Conservation (phyloP, 768 basidiomycete species). For the Hemileccinum rubropunctum region DNA sequence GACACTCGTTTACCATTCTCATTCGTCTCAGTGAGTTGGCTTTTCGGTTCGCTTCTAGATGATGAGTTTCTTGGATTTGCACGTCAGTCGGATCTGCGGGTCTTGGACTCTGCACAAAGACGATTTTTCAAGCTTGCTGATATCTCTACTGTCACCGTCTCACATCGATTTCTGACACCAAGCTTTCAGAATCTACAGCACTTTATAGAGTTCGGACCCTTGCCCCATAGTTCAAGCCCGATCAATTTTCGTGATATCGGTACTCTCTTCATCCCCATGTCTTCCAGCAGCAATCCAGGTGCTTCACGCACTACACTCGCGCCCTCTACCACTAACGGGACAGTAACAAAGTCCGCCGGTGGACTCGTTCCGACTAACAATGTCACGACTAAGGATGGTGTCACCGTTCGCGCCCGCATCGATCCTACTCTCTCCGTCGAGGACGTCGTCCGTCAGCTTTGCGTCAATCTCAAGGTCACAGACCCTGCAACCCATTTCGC, state of each 20-base stretch:
- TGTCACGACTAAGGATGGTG: constrained; percentile 72
- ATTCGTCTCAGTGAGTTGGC: constrained; percentile 17
- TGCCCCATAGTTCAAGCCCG: neutral
- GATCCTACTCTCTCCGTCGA: constrained; percentile 81
- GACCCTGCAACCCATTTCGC: constrained; percentile 73
- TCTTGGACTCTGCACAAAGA: constrained; percentile 32
- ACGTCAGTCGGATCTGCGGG: constrained; percentile 55
- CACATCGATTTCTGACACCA: constrained; percentile 5
- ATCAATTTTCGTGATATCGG: neutral
- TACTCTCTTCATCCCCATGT: constrained; percentile 14
- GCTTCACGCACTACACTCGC: constrained; percentile 26
- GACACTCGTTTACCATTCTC: constrained; percentile 2
- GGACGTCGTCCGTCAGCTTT: constrained; percentile 82
- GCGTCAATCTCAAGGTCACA: constrained; percentile 74
- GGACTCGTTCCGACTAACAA: constrained; percentile 77
- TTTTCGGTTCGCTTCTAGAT: constrained; percentile 11
- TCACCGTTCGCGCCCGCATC: constrained; percentile 78
- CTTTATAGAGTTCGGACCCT: neutral
- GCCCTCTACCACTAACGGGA: constrained; percentile 32
- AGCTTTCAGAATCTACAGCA: neutral
- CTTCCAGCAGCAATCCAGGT: constrained; percentile 29
- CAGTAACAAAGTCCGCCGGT: constrained; percentile 40
- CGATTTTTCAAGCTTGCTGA: constrained; percentile 45
- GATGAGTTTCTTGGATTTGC: constrained; percentile 56
- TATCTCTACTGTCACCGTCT: neutral